A percentile compares a stretch with the other conserved stretches of the same genome.
phyloP scores from a whole-genome alignment of 331 rosid species.

The Stylosanthes scabra region DNA sequence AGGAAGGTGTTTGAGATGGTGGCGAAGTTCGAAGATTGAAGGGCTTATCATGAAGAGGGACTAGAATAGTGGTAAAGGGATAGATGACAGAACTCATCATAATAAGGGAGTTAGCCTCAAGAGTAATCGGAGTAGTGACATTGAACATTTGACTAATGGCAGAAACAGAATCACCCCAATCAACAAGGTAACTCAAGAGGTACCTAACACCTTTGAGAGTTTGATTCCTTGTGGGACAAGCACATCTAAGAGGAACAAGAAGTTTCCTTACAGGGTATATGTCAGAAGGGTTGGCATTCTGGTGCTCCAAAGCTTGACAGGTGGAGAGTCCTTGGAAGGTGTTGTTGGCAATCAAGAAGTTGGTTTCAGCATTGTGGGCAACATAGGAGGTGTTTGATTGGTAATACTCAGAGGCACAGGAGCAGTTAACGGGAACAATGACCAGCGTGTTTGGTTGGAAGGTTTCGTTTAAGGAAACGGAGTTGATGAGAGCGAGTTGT shows the following conservation, averaged over 20 bases:
- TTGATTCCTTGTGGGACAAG: constrained; percentile 88
- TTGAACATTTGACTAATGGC: constrained; percentile 49
- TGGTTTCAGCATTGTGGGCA: constrained; percentile 35
- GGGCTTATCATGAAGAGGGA: constrained; percentile 78
- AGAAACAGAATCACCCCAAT: constrained; percentile 49
- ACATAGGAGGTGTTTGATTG: constrained; percentile 66
- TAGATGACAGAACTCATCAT: constrained; percentile 18
- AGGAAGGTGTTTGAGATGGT: constrained; percentile 42
- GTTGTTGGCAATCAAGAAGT: constrained; percentile 48
- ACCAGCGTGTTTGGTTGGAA: constrained; percentile 59
- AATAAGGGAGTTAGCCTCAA: constrained; percentile 73
- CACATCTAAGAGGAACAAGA: constrained; percentile 84
- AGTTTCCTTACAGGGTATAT: constrained; percentile 43
- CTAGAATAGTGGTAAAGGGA: constrained; percentile 63
- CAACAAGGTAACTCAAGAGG: constrained; percentile 61
- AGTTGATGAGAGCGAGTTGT: constrained; percentile 59
- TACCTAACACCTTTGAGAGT: constrained; percentile 55
- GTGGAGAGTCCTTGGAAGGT: constrained; percentile 77
- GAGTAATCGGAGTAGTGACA: constrained; percentile 31
- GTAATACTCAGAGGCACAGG: constrained; percentile 69
- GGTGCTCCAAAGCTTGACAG: constrained; percentile 68
- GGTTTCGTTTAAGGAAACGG: constrained; percentile 51
- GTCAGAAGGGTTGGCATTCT: constrained; percentile 39
- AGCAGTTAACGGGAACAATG: constrained; percentile 76
- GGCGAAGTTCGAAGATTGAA: constrained; percentile 50